Evolutionary conservation across 331 rosid species (phyloP), one percentile per base, ranked within the genome.

Genomic region (Telfairia occidentalis): DNA sequence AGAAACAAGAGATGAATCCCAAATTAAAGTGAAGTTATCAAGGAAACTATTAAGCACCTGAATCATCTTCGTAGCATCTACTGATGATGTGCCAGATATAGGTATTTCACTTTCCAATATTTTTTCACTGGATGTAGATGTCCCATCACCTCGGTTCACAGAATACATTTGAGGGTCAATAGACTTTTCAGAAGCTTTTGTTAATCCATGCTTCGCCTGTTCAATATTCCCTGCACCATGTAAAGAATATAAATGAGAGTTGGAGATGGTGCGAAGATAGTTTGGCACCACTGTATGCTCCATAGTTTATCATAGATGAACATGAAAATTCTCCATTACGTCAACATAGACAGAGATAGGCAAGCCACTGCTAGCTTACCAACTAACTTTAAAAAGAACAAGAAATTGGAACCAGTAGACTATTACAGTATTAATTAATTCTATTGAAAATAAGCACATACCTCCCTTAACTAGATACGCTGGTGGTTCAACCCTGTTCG

Each of bases 41-140:
- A 11, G 19, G 3, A 64, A 30, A 11, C 26, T 66, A 72, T 32
- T 32, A 42, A 29, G 71, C 71, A 87, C 98, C 96, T 83, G 97
- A 65, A 77, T 82, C 81, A 81, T 78, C 77, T 87, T 88, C 53
- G 84, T 89, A 42, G 87, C 86, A 77, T 88, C 96, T 10, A 81
- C 69, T 67, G 81, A 75, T 70, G 80, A 75, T 76, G 78, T 77
- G 78, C 82, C 81, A 19, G 87, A 75, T 74, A 79, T 77, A 79
- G 85, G 93, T 78, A 86, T 85, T 65, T 87, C 97, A 73, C 83
- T 92, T 82, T 87, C 96, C 81, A 82, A 77, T 60, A 71, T 74
- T 71, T 76, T 85, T 81, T 81, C 86, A 66, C 59, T 15, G 16
- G 89, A 60, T 38, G 89, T 40, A 69, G 90, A 65, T 24, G 37